phyloP scores from a whole-genome alignment of 2,329 filamentous ascomycete species.

The Talaromyces sp. region DNA sequence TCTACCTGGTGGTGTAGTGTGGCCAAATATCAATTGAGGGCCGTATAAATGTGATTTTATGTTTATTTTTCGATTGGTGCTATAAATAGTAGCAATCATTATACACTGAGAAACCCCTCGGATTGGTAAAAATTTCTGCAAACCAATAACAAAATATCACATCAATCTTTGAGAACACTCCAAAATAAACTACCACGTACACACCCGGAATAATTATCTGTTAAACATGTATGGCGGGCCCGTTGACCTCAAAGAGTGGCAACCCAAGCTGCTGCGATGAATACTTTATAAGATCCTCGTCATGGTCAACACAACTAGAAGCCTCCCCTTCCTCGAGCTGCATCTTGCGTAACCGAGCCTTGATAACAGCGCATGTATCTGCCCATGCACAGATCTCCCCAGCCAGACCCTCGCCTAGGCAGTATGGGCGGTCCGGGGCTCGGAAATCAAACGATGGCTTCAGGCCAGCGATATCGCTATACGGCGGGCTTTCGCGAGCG shows the following conservation, averaged over 20 bases:
- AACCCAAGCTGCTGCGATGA: slow-evolving; percentile 23
- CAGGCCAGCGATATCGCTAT: slow-evolving; percentile 17
- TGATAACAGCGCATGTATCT: slow-evolving; percentile 33
- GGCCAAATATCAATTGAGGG: neutral
- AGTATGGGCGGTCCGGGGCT: slow-evolving; percentile 38
- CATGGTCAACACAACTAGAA: slow-evolving; percentile 12
- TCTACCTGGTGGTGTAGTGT: too few relatives aligned
- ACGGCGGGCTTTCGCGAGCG: slow-evolving; percentile 34
- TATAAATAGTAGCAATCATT: neutral
- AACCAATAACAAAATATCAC: neutral
- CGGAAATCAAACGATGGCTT: slow-evolving; percentile 27
- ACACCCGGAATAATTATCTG: neutral
- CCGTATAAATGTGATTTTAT: too few relatives aligned
- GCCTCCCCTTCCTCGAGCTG: slow-evolving; percentile 17
- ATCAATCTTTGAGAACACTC: too few relatives aligned
- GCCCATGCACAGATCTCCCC: slow-evolving; percentile 40
- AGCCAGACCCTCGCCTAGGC: slow-evolving; percentile 36
- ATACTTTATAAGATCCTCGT: slow-evolving; percentile 20
- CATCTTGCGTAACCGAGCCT: slow-evolving; percentile 30
- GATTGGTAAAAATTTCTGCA: neutral
- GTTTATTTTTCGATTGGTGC: neutral
- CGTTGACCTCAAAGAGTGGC: slow-evolving; percentile 26
- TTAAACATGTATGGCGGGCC: slow-evolving; percentile 13
- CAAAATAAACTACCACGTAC: too few relatives aligned
- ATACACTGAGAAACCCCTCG: neutral